Evolutionary conservation across 73 alveolate genomes (phyloP).

Genomic region (Paramecium caudatum): DNA sequence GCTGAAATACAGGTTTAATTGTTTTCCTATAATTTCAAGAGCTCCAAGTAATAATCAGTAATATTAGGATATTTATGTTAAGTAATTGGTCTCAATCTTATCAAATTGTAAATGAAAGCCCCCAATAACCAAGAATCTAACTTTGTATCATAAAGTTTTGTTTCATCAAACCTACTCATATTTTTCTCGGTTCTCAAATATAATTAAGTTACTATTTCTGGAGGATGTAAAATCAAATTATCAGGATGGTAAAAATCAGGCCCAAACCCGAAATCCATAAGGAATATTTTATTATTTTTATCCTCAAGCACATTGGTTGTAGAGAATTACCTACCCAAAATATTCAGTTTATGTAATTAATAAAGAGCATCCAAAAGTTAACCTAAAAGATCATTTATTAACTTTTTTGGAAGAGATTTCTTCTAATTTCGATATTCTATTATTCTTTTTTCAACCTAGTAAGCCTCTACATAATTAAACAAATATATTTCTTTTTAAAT

Average conservation of each 20-base stretch:
- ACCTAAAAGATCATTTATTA: not conserved
- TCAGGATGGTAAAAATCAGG: not conserved
- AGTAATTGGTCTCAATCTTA: not conserved
- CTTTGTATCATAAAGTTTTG: not conserved
- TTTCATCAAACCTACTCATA: no score
- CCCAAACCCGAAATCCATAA: conserved; percentile 31
- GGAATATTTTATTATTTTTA: not conserved
- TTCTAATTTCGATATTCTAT: not conserved
- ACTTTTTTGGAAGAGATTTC: not conserved
- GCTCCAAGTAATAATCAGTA: not conserved
- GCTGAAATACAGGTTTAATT: no score
- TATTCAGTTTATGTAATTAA: not conserved
- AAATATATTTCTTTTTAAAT: no score
- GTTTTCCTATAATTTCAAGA: not conserved
- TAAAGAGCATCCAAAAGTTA: not conserved
- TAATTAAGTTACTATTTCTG: no score
- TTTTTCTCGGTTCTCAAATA: no score
- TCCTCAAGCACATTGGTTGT: not conserved
- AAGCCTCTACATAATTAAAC: not conserved
- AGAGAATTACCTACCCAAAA: not conserved
- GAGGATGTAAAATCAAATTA: not conserved
- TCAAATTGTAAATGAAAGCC: not conserved
- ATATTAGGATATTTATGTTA: not conserved
- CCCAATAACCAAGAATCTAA: conserved; percentile 26
- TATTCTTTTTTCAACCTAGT: not conserved